Conservation (phyloP, 768 basidiomycete species). For the Lanmaoa rubissima region DNA sequence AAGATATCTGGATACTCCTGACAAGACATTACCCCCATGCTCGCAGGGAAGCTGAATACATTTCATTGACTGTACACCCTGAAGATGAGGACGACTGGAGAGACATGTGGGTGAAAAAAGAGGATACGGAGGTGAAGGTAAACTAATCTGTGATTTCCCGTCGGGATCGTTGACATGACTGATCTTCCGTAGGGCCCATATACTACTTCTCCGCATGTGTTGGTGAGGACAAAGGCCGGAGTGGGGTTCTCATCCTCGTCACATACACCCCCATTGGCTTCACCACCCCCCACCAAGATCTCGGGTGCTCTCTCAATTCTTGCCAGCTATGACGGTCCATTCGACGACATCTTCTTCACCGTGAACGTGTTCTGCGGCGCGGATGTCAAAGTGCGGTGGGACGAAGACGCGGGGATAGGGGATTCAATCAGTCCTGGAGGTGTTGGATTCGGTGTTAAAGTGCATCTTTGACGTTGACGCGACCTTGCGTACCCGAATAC, state of each 20-base stretch:
- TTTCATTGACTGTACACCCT: conserved; percentile 47
- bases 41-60: conserved; percentile 60
- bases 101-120: conserved; percentile 22
- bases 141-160: not conserved
- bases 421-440: not conserved
- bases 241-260: conserved; percentile 25
- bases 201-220: conserved; percentile 45
- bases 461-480: not conserved
- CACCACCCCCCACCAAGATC: conserved; percentile 22
- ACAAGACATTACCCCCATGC: conserved; percentile 71
- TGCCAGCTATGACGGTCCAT: conserved; percentile 68
- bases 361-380: conserved; percentile 51
- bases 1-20: conserved; percentile 78
- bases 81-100: conserved; percentile 42
- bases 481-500: not conserved
- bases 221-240: conserved; percentile 27
- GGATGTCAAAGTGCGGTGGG: conserved; percentile 44
- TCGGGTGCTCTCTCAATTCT: conserved; percentile 50
- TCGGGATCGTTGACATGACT: not conserved
- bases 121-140: conserved; percentile 41
- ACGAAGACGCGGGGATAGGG: conserved; percentile 33
- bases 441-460: conserved; percentile 14
- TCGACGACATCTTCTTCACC: conserved; percentile 62
- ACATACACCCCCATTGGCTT: not conserved
- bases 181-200: conserved; percentile 36